Base-by-base conservation (phyloP, 2,329 filamentous ascomycete species). In the Fusarium bactridioides region DNA sequence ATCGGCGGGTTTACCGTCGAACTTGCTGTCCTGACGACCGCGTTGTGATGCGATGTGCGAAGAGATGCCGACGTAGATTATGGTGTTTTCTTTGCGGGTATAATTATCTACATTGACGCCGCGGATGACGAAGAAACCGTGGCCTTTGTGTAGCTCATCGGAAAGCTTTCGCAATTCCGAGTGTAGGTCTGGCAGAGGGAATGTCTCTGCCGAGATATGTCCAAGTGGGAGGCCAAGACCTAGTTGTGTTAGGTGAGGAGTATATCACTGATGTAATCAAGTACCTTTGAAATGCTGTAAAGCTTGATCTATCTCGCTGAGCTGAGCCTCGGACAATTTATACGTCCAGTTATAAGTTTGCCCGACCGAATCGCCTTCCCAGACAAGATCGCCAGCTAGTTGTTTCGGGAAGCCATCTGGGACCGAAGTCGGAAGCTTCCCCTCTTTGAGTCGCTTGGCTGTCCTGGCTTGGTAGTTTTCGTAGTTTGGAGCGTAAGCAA, bases 91-190 rank as follows among this genome's bases (percentile, higher is more conserved):
- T 67, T 90, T 86, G 23, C 85, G 84, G 0, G 82, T 83, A 75
- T 90, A 85, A 8, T 82, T 80, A 15, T 85, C 82, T 0, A 89
- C 85, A 4, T 84, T 83, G 2, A 92, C 76, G 10, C 90, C 90
- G 5, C 88, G 86, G 21, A 92, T 77, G 4, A 91, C 88, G 53
- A 87, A 87, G 81, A 92, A 91, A 5, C 90, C 90, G 55, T 86
- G 85, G 5, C 89, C 88, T 33, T 82, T 79, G 76, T 91, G 88
- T 3, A 91, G 78, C 64, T 90, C 87, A 15, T 81, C 74, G 0
- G 88, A 89, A 15, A 90, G 78, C 0, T 79, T 79, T 7, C 88
- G 85, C 5, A 92, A 82, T 16, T 82, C 82, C 1, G 78, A 54
- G 65, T 87, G 86, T 1, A 91, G 80, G 0, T 76, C 84, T 1